Evolutionary conservation across 2,329 filamentous ascomycete genomes (phyloP), one percentile per base, ranked within the genome.

Genomic region (Thelonectria olida): DNA sequence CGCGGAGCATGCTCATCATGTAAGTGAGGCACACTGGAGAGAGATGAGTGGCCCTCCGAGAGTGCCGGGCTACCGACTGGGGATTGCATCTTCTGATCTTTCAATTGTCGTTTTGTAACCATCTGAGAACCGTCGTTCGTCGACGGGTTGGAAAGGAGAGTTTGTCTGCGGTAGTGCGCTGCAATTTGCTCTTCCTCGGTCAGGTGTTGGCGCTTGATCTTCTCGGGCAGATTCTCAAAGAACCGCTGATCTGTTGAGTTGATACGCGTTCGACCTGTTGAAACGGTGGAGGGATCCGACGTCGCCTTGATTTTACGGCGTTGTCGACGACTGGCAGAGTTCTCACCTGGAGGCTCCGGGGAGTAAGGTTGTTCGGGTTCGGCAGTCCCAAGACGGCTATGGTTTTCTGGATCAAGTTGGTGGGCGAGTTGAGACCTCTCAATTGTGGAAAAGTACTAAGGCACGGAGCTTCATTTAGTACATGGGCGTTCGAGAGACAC

Each of bases 361-460:
- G 57, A 51, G 20, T 44, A 58, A 34, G 45, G 38, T 48, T 66
- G 63, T 50, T 71, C 65, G 56, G 64, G 58, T 38, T 62, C 61
- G 51, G 56, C 50, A 57, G 67, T 71, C 34, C 63, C 66, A 27
- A 67, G 57, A 31, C 54, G 58, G 44, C 62, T 53, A 39, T 53
- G 50, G 25, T 62, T 42, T 51, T 61, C 65, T 20, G 62, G 28
- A 34, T 69, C 73, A 23, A 70, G 64, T 41, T 69, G 67, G 69
- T 88, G 87, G 51, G 85, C 85, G 73, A 92, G 87, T 69, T 87
- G 86, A 60, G 91, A 82, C 59, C 90, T 85, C 76, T 93, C 90
- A 64, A 90, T 82, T 7, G 87, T 89, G 28, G 90, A 91, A 79
- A 92, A 92, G 79, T 91, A 92, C 86, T 92, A 74, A 53, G 36